Percentiles rank a stretch among this genome's conserved stretches.
phyloP scores from a whole-genome alignment of 2,329 filamentous ascomycete species.

The Colletotrichum godetiae region DNA sequence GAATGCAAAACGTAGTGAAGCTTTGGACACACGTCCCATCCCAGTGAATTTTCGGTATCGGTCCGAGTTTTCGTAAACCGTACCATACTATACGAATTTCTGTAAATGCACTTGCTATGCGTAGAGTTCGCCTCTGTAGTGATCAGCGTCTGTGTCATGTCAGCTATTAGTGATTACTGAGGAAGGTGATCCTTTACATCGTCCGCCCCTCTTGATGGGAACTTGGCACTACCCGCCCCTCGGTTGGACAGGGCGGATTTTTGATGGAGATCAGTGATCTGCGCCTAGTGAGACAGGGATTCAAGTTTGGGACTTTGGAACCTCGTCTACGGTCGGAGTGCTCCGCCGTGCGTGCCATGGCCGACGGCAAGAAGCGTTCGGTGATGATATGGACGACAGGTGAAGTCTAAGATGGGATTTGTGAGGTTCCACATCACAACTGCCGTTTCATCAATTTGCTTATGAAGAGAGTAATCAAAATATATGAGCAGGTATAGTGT shows the following conservation, averaged over 20 bases:
- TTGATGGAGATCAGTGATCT: not conserved
- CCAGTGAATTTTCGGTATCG: not conserved
- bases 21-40: not conserved
- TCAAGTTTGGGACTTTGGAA: not conserved
- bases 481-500: not conserved
- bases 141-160: constrained; percentile 14
- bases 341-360: not conserved
- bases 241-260: not conserved
- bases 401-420: not conserved
- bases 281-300: not conserved
- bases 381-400: not conserved
- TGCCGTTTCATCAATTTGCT: not conserved
- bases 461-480: not conserved
- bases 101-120: not conserved
- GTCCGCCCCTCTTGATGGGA: not conserved
- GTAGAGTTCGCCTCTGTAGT: not conserved
- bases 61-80: constrained; percentile 7
- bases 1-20: not conserved
- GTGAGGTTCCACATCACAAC: not conserved
- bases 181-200: not conserved
- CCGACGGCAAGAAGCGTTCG: not conserved
- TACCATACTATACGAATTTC: not conserved
- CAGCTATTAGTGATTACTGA: not conserved
- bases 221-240: not conserved
- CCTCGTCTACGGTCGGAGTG: not conserved